Base-by-base conservation (phyloP, 2,329 filamentous ascomycete genomes). In the Cladosporium sp. region DNA sequence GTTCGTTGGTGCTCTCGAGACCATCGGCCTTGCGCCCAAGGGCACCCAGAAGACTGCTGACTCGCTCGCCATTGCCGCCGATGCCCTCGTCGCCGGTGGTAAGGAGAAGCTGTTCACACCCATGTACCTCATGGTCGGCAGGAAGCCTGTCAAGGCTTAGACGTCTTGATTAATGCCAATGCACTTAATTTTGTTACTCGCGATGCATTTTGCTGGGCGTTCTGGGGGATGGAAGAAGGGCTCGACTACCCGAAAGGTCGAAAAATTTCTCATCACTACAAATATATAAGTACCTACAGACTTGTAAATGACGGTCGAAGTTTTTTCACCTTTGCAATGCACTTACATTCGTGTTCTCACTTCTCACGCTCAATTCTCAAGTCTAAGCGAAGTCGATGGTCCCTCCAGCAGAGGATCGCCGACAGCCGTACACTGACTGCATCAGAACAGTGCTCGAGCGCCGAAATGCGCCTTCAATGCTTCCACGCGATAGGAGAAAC, bases 31-130 rank as follows among this genome's bases (percentile, higher is more conserved):
- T 38, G 89, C 91, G 17, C 93, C 93, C 37, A 80, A 78, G 55
- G 93, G 93, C 51, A 95, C 92, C 50, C 90, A 91, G 78, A 96
- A 96, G 85, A 96, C 92, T n/a, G 92, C 92, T 11, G 89, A 97
- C 76, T 92, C 89, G 70, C 78, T 97, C 69, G 92, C 89, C 5
- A 71, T 86, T 60, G 92, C 90, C 34, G 92, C 85, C 11, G 92
- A 97, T 75, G 89, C 85, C 68, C 80, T 97, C 54, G 92, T 96
- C 20, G 90, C 89, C 50, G 93, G 93, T 75, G 93, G 87, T 37
- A 84, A 86, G 74, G 82, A 92, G 79, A 89, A 96, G 75, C 83
- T 97, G n/a, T 97, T 97, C 78, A 97, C 93, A 1, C 93, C 93
- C 59, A 97, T 97, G 93, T 97, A 96, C 78, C 80, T 97, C 71